Evolutionary conservation across 2,329 filamentous ascomycete species (phyloP), one percentile per base, ranked within the genome.

Genomic region (Colletotrichum ledebouriae): DNA sequence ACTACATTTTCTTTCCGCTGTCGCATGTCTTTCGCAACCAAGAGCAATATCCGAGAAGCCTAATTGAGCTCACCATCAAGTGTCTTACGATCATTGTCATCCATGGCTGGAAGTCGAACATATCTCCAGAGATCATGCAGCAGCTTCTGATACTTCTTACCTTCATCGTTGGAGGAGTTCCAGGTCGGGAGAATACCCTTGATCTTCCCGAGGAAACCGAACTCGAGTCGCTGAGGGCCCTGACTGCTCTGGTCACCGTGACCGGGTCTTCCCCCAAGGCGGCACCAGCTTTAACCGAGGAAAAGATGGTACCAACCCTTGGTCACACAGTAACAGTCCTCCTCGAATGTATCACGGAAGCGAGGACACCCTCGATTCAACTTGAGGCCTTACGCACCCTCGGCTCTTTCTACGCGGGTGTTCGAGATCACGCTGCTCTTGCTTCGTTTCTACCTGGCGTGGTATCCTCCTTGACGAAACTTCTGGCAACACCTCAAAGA

Each of bases 1-100:
- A 98, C 81, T 99, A 98, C 83, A 87, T 92, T 75, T 98, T 98
- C 83, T 97, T 98, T 71, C 96, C 96, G 0, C 83, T 99, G 0
- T 94, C 93, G 0, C 92, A 96, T 73, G 89, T 98, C 44, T 90
- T 99, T 73, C 90, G 93, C 67, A 87, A 90, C 70, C 91, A 93
- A 72, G 88, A 92, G 70, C 84, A 86, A 55, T 88, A 94, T 61
- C 90, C 94, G 1, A 86, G 92, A 53, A 86, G 87, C 41, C 83
- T 93, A 46, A 81, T 96, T 7, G 96, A 99, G 77, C 80, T 92
- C 49, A 90, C 91, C 34, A 84, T 98, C 52, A 89, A 89, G 76
- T 95, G 92, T 72, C 82, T 98, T 39, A 85, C 87, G 11, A 81
- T 94, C 15, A 84, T 99, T 33, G 86, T 98, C 42, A 81, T 86